Conservation (phyloP, 1,139 yeast species). For the Lodderomyces pseudojiufengensis region DNA sequence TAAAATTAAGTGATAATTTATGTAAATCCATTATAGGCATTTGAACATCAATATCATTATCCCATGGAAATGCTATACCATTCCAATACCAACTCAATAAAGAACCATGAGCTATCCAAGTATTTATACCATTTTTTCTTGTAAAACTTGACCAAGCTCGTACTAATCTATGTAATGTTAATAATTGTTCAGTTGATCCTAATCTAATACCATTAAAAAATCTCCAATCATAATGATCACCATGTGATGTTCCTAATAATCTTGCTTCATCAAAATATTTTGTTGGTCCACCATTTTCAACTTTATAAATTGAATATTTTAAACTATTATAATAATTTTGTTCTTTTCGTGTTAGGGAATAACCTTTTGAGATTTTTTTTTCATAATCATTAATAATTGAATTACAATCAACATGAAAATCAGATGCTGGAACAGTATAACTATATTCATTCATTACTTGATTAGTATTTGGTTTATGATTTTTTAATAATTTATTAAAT, state of each 20-base stretch:
- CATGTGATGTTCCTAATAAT: slow-evolving; percentile 26
- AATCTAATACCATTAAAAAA: slow-evolving; percentile 35
- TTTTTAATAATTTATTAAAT: slow-evolving; percentile 20
- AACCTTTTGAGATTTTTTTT: slow-evolving; percentile 14
- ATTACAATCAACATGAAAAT: slow-evolving; percentile 25
- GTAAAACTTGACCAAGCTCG: slow-evolving; percentile 46
- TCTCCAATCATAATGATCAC: slow-evolving; percentile 46
- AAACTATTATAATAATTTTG: slow-evolving; percentile 25
- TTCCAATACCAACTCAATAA: slow-evolving; percentile 41
- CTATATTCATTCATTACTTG: slow-evolving; percentile 27
- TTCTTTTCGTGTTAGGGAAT: slow-evolving; percentile 19
- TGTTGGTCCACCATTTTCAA: slow-evolving; percentile 27
- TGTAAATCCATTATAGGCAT: slow-evolving; percentile 31
- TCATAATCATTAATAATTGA: slow-evolving; percentile 20
- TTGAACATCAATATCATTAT: slow-evolving; percentile 35
- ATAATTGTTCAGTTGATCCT: not conserved
- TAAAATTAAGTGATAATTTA: slow-evolving; percentile 28
- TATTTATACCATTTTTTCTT: slow-evolving; percentile 27
- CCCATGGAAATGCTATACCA: slow-evolving; percentile 38
- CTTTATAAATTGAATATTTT: slow-evolving; percentile 23
- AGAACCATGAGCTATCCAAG: slow-evolving; percentile 46
- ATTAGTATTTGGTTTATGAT: slow-evolving; percentile 20
- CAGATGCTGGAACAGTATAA: slow-evolving; percentile 23
- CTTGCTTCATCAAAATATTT: slow-evolving; percentile 54
- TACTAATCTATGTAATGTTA: slow-evolving; percentile 31